A percentile compares a stretch with the other conserved stretches of the same genome.
Evolutionary conservation across 2,329 filamentous ascomycete species (phyloP).

Genomic region (Neofusicoccum kwambonambiense): DNA sequence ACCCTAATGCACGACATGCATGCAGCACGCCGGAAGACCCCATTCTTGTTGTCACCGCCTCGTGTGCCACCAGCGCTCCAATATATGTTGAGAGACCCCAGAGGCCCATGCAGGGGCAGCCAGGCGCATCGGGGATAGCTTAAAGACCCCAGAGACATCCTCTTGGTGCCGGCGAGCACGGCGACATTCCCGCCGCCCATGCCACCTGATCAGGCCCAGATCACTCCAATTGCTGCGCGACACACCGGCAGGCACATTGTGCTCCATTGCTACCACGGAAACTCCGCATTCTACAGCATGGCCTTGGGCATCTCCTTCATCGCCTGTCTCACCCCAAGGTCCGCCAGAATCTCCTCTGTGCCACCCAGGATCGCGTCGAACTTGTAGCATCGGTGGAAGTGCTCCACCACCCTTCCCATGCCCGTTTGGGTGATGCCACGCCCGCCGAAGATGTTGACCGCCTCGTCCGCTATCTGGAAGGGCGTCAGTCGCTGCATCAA

Average conservation of each 20-base stretch:
- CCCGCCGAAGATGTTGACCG: slow-evolving; percentile 83
- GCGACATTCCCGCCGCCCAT: slow-evolving; percentile 3
- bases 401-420: slow-evolving; percentile 80
- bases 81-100: slow-evolving; percentile 4
- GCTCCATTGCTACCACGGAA: slow-evolving; percentile 6
- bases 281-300: slow-evolving; percentile 59
- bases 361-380: slow-evolving; percentile 67
- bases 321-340: slow-evolving; percentile 79
- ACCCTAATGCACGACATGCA: slow-evolving; percentile 17
- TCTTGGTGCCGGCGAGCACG: not conserved
- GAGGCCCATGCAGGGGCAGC: slow-evolving; percentile 7
- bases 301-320: slow-evolving; percentile 83
- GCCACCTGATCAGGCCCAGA: not conserved
- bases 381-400: slow-evolving; percentile 82
- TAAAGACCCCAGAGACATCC: not conserved
- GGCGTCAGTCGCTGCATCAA: not conserved
- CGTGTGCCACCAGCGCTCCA: slow-evolving; percentile 4
- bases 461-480: slow-evolving; percentile 67
- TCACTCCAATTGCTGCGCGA: not conserved
- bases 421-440: slow-evolving; percentile 75
- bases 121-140: not conserved
- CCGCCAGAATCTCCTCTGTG: slow-evolving; percentile 77
- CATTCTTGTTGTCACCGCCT: slow-evolving; percentile 8
- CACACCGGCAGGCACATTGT: not conserved
- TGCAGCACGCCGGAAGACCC: not conserved